These are phyloP conservation scores for Annulohypoxylon stygium DNA, from an alignment of 495 filamentous ascomycete genomes.

Conservation along the genomic window DNA sequence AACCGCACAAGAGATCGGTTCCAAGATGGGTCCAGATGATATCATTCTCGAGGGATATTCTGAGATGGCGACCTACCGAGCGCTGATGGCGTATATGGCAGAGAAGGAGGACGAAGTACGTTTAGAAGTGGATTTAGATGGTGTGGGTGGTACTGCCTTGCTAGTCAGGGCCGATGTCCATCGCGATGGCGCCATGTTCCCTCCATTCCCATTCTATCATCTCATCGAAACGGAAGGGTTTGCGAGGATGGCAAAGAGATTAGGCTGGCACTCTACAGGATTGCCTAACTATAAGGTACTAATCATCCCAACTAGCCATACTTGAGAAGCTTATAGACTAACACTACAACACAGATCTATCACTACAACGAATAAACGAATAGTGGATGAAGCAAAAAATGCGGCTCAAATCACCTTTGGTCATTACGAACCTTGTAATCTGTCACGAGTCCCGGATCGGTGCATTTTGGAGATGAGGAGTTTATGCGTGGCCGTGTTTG, in stretches of 20 bases:
- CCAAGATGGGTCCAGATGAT: conserved; percentile 85
- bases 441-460: conserved; percentile 46
- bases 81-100: conserved; percentile 89
- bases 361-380: conserved; percentile 95
- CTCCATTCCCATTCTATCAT: conserved; percentile 95
- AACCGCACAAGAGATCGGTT: conserved; percentile 77
- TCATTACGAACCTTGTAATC: conserved; percentile 45
- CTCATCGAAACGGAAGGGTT: conserved; percentile 98
- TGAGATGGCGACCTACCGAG: conserved; percentile 91
- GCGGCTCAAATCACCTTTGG: conserved; percentile 39
- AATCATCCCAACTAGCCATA: conserved; percentile 26
- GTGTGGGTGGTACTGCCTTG: conserved; percentile 93
- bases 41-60: conserved; percentile 93
- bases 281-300: conserved; percentile 96
- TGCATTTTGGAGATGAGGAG: conserved; percentile 40
- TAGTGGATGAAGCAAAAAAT: conserved; percentile 57
- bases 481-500: conserved; percentile 31
- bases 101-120: conserved; percentile 68
- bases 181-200: conserved; percentile 98
- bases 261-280: conserved; percentile 87
- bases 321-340: conserved; percentile 34
- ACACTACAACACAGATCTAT: conserved; percentile 72
- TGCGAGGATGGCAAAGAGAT: conserved; percentile 91
- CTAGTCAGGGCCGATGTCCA: conserved; percentile 98
- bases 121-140: conserved; percentile 80